phyloP scores from a whole-genome alignment of 2,329 filamentous ascomycete genomes.

The Claviceps africana region DNA sequence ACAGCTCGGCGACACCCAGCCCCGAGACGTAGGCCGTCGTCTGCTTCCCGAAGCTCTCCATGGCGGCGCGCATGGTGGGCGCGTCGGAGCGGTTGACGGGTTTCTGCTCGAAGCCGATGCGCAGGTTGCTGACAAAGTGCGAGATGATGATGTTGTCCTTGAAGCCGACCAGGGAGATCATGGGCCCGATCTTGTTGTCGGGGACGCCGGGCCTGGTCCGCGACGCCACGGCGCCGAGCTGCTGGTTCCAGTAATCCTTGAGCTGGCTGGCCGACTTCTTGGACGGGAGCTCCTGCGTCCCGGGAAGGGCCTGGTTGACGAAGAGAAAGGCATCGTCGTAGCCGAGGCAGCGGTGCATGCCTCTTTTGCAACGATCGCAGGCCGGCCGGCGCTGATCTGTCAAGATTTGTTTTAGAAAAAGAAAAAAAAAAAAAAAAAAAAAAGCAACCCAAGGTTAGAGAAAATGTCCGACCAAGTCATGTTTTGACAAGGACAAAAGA shows the following conservation, averaged over 20 bases:
- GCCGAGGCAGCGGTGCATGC: conserved; percentile 4
- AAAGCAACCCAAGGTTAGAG: background rate
- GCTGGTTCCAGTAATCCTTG: conserved; percentile 4
- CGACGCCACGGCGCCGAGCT: background rate
- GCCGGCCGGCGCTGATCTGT: conserved; percentile 4
- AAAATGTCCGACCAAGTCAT: background rate
- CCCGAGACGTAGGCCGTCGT: conserved; percentile 6
- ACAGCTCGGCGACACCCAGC: conserved; percentile 5
- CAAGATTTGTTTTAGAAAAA: too few species aligned
- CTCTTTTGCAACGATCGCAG: conserved; percentile 3
- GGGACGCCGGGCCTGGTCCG: background rate
- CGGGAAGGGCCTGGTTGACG: conserved; percentile 4
- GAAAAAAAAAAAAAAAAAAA: background rate
- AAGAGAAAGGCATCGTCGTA: conserved; percentile 5
- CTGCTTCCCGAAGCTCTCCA: conserved; percentile 3
- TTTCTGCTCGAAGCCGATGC: conserved; percentile 4
- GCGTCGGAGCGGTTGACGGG: conserved; percentile 3
- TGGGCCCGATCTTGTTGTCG: background rate
- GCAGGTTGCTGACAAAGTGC: conserved; percentile 4
- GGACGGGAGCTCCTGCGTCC: conserved; percentile 4
- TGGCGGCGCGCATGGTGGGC: conserved; percentile 5
- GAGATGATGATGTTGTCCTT: conserved; percentile 7
- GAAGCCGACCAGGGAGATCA: conserved; percentile 3
- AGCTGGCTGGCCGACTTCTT: conserved; percentile 5
- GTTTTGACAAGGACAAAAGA: too few species aligned